Evolutionary conservation across 768 basidiomycete genomes (phyloP), one percentile per base, ranked within the genome.

Genomic region (Lactarius akahatsu): DNA sequence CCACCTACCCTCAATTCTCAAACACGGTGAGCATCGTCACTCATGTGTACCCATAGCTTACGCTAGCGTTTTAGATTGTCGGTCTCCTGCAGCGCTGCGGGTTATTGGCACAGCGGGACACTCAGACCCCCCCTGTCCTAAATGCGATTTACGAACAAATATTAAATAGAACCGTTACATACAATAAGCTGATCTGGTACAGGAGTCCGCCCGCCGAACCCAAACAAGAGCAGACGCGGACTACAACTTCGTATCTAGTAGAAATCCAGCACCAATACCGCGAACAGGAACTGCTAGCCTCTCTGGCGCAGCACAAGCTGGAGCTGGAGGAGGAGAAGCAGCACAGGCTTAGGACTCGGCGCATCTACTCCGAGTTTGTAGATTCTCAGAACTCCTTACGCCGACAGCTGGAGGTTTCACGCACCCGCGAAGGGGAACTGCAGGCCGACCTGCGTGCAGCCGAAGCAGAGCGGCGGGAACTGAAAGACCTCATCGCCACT

Each of bases 121-220:
- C 61, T 36, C 66, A 3, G 8, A 67, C 66, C 0, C 66, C 66
- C 4, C 38, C 47, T n/a, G 8, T 55, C 32, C 50, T 67, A 3
- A 41, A 45, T 23, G 34, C 40, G 10, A 54, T 59, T 28, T 67
- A 58, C 40, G 66, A 63, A 59, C 66, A 67, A 30, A 67, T 67
- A 41, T 32, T 30, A 8, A 30, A 20, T 18, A 9, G 11, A 13
- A 28, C 40, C 2, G 41, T 32, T 18, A 55, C 36, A 15, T 34
- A 52, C 57, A 16, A 43, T 18, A 20, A 54, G 3, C 47, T 62
- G 23, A n/a, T 23, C 18, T 50, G 41, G 57, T 3, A 9, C 34
- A 13, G n/a, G 0, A 28, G 15, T 15, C 30, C 32, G 30, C 41
- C 34, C 16, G 13, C 41, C 20, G 57, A 34, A 54, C 10, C 26